Conservation (phyloP, 495 filamentous ascomycete species). For the Achaetomiella virescens region DNA sequence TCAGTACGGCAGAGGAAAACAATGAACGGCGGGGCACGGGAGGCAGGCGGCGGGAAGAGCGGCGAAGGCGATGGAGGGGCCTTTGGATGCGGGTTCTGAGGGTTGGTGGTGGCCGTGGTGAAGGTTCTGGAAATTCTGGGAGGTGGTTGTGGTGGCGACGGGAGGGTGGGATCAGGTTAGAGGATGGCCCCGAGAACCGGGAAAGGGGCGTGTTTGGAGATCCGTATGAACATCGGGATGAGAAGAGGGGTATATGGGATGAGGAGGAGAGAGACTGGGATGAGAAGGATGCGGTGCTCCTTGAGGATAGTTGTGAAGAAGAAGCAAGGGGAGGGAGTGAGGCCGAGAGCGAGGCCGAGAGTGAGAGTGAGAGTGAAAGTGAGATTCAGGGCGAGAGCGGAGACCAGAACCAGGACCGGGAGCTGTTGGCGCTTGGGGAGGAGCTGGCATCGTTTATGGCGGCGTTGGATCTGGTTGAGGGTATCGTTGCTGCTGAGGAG, state of each 20-base stretch:
- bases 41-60: no score
- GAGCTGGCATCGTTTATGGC: conserved; percentile 46
- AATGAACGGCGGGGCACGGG: no score
- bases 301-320: not conserved
- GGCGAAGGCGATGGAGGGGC: not conserved
- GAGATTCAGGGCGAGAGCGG: not conserved
- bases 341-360: not conserved
- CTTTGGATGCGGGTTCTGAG: not conserved
- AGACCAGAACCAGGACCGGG: not conserved
- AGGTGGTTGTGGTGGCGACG: not conserved
- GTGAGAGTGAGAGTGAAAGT: not conserved
- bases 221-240: not conserved
- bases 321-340: not conserved
- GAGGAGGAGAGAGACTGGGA: not conserved
- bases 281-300: not conserved
- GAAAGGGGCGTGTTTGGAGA: not conserved
- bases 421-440: conserved; percentile 1
- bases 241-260: not conserved
- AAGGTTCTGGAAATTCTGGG: not conserved
- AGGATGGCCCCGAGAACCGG: not conserved
- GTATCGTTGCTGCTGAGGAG: conserved; percentile 41
- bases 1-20: no score
- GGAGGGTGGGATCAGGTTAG: not conserved
- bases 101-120: not conserved
- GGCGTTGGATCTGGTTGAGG: conserved; percentile 39